Evolutionary conservation across 768 basidiomycete genomes (phyloP), one percentile per base, ranked within the genome.

Genomic region (Dacryopinax spathularia): DNA sequence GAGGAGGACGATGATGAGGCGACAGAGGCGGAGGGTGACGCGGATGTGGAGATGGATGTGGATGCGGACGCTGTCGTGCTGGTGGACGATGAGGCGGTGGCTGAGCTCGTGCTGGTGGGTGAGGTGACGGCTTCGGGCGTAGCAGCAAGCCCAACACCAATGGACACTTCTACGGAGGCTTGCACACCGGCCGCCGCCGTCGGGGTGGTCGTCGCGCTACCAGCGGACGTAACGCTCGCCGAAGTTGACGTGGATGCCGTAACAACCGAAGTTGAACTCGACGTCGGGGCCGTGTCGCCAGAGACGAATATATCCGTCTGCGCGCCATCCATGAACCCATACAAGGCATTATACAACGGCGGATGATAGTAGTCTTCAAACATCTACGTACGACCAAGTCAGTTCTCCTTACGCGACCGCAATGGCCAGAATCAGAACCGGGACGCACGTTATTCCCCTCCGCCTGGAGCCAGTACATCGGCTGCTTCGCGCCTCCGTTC

Each of bases 321-420:
- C 0, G 87, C 75, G 10, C 89, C 88, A 69, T 90, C 83, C 10
- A 66, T 63, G 73, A 87, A 90, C 69, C 85, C 84, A 77, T 87
- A 89, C 16, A 83, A 73, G 65, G 82, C 80, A 68, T 79, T 84
- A 73, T 90, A 90, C 64, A 67, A 62, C 22, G 73, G 74, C 22
- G 72, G 70, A 31, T 66, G 36, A 25, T 64, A 65, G 27, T 56
- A 61, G 29, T 63, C 60, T 61, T 86, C 85, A 64, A 84, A 85
- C 81, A 86, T 84, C 84, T 85, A 68, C 35, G n/a, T 12, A 3
- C 22, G n/a, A 60, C 29, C 31, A 13, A 29, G 33, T 25, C 20
- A 6, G 22, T 35, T n/a, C 35, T 33, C n/a, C 12, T 15, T n/a
- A n/a, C n/a, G n/a, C n/a, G n/a, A n/a, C n/a, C n/a, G n/a, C n/a